These are phyloP conservation scores for Sequoiadendron giganteum DNA, from an alignment of 75 land plant species.

Conservation along the genomic window DNA sequence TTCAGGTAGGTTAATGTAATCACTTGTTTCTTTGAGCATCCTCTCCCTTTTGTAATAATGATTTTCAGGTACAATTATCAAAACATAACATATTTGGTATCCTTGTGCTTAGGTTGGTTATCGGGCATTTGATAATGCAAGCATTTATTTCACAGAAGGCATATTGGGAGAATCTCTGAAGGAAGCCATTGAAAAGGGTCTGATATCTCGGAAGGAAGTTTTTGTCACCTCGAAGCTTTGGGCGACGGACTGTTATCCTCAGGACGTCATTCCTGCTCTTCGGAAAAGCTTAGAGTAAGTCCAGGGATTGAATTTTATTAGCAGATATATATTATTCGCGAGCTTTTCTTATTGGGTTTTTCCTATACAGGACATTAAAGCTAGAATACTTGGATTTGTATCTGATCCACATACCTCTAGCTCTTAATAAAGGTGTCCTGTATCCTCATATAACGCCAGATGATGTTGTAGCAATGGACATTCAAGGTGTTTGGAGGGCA, in stretches of 20 bases:
- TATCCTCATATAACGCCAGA: not conserved
- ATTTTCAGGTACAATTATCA: no score
- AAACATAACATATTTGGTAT: not conserved
- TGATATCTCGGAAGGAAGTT: conserved; percentile 38
- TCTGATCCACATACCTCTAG: no score
- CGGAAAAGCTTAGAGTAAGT: conserved; percentile 36
- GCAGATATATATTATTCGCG: no score
- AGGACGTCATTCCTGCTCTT: conserved; percentile 45
- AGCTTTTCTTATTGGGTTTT: no score
- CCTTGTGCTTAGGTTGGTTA: not conserved
- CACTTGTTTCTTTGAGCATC: not conserved
- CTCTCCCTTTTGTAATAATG: no score
- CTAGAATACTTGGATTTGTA: no score
- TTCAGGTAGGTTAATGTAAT: not conserved
- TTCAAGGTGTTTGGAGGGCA: conserved; percentile 12
- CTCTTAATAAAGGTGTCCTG: not conserved
- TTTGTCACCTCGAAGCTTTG: conserved; percentile 53
- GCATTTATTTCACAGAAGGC: not conserved
- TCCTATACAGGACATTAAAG: no score
- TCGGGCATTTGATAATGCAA: not conserved
- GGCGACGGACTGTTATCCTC: conserved; percentile 19
- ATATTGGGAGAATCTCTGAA: conserved; percentile 34
- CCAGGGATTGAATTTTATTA: no score
- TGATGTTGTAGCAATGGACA: not conserved
- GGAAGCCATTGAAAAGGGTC: conserved; percentile 23